These are phyloP conservation scores for Penicillium chermesinum DNA, from an alignment of 495 filamentous ascomycete species.

Conservation along the genomic window DNA sequence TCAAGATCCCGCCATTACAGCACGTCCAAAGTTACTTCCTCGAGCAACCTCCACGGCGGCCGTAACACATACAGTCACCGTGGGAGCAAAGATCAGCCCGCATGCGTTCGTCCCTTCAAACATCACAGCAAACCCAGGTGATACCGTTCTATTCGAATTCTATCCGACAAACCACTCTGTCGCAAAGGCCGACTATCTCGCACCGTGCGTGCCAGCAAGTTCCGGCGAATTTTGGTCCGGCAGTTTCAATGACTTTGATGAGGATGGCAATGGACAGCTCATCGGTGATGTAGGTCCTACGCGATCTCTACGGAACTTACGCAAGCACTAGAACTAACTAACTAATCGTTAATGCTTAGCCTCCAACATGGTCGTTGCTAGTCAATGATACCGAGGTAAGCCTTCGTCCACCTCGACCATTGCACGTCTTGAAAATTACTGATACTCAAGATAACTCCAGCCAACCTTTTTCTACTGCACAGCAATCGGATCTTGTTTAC, in stretches of 20 bases:
- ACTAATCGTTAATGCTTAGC: too few relatives aligned
- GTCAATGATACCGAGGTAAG: constrained; percentile 33
- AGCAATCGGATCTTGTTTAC: constrained; percentile 33
- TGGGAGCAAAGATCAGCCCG: constrained; percentile 41
- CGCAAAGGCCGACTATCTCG: constrained; percentile 49
- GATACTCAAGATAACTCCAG: constrained; percentile 12
- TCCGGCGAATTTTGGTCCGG: constrained; percentile 40
- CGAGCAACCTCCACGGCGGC: constrained; percentile 14
- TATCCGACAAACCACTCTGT: constrained; percentile 60
- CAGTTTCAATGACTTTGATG: constrained; percentile 25
- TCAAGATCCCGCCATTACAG: not conserved
- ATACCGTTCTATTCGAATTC: constrained; percentile 56
- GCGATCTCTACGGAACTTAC: not conserved
- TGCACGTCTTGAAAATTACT: not conserved
- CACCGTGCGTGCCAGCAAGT: constrained; percentile 51
- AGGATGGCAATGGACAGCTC: constrained; percentile 21
- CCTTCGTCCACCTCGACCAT: not conserved
- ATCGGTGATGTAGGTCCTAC: constrained; percentile 24
- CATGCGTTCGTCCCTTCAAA: constrained; percentile 48
- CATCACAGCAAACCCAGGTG: constrained; percentile 47
- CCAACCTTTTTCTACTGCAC: constrained; percentile 41
- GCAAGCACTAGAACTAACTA: too few relatives aligned
- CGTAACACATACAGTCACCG: constrained; percentile 45
- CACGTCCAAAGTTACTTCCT: not conserved
- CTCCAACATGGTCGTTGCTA: constrained; percentile 33